Base-by-base conservation (phyloP, 345 rosid species). In the Leavenworthia alabamica region DNA sequence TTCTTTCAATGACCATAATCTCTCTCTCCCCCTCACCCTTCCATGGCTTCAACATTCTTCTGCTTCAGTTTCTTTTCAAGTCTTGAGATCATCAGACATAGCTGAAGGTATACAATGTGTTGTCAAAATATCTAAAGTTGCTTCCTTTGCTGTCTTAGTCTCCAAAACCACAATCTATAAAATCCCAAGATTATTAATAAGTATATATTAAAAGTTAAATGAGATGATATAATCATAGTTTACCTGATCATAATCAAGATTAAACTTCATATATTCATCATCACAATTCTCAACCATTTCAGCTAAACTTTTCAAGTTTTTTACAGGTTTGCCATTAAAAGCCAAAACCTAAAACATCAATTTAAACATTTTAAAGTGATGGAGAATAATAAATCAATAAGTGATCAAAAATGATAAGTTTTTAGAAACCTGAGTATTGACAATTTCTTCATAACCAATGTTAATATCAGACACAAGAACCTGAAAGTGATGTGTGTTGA, bases 401-500 rank as follows among this genome's bases (percentile, higher is more conserved):
- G 15, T 39, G 52, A 6, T n/a, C 11, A 27, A 24, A 20, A 17
- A 52, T 26, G 49, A 10, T 53, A 20, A 20, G 26, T 27, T 19
- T 35, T 22, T 3, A 60, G 75, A 46, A 22, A 86, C 98, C 93
- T 89, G 95, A 17, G 87, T 88, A 69, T 92, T 92, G 75, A 92
- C 90, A 65, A 92, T 86, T 44, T 86, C 98, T 56, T 92, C 96
- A 17, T 92, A 92, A 70, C 98, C 95, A 47, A 91, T 88, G 74
- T 88, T 91, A 26, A 88, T 77, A 73, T 86, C 98, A 72, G 95
- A 86, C 48, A 92, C 96, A 60, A 92, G 98, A 64, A 92, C 98
- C 96, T 88, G 65, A 49, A 15, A 60, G 47, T 32, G 13, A 24
- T 32, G 13, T 17, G 14, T 24, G 53, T 50, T 68, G 40, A 51